phyloP scores from a whole-genome alignment of 768 basidiomycete species.

The Lactarius pseudohatsudake region DNA sequence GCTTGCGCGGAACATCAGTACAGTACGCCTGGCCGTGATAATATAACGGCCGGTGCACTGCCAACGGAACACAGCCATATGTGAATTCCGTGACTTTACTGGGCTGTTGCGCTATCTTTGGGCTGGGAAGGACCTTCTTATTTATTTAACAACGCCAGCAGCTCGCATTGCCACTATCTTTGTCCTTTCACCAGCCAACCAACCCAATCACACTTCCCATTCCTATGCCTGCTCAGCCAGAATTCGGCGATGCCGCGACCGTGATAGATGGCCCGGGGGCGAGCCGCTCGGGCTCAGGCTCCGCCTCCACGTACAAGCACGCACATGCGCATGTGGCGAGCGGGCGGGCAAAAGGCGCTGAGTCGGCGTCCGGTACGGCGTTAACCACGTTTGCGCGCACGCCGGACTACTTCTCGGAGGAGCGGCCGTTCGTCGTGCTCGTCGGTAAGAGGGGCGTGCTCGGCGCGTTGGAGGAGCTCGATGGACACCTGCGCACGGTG shows the following conservation, averaged over 20 bases:
- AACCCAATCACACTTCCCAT: background rate
- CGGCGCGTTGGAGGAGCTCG: conserved; percentile 67
- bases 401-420: conserved; percentile 41
- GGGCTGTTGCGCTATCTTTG: too few species aligned
- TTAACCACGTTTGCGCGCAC: conserved; percentile 12
- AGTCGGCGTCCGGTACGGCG: background rate
- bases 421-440: conserved; percentile 68
- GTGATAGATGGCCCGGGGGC: conserved; percentile 11
- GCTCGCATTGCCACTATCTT: background rate
- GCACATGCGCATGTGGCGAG: background rate
- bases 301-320: background rate
- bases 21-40: background rate
- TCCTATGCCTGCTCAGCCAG: conserved; percentile 14
- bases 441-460: conserved; percentile 69
- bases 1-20: background rate
- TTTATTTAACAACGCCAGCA: background rate
- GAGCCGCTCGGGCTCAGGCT: background rate
- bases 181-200: background rate
- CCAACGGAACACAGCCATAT: too few species aligned
- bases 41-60: too few species aligned
- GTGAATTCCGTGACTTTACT: too few species aligned
- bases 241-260: conserved; percentile 19
- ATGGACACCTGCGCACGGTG: conserved; percentile 58
- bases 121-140: too few species aligned
- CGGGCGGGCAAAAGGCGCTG: conserved; percentile 9